A percentile compares a stretch with the other conserved stretches of the same genome.
phyloP scores from a whole-genome alignment of 139 green algal species.

The Micractinium sp. region DNA sequence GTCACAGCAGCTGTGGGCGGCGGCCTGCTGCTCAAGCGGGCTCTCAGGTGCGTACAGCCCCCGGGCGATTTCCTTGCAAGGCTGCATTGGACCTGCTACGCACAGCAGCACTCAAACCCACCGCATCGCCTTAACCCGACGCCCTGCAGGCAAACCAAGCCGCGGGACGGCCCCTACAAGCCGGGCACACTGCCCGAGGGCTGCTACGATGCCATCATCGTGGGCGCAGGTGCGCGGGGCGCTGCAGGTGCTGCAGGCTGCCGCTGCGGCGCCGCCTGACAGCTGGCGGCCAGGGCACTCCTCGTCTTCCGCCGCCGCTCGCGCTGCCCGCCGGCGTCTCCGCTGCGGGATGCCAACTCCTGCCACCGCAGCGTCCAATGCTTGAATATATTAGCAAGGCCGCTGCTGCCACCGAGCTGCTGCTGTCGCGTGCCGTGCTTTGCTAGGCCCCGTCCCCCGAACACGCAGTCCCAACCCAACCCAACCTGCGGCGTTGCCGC shows the following conservation, averaged over 20 bases:
- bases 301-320: not conserved
- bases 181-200: slow-evolving; percentile 66
- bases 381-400: too few species aligned
- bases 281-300: not conserved
- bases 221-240: slow-evolving; percentile 64
- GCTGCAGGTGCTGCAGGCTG: not conserved
- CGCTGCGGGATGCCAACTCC: too few species aligned
- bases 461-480: too few species aligned
- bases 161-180: slow-evolving; percentile 61
- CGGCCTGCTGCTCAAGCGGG: slow-evolving; percentile 11
- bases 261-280: not conserved
- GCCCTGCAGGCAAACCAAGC: slow-evolving; percentile 34
- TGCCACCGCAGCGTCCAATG: too few species aligned
- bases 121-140: not conserved
- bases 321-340: too few species aligned
- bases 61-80: not conserved
- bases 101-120: not conserved
- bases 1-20: slow-evolving; percentile 26
- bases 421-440: too few species aligned
- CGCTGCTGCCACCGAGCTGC: not conserved
- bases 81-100: not conserved
- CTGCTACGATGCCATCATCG: slow-evolving; percentile 86
- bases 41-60: slow-evolving; percentile 10
- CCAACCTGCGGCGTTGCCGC: too few species aligned
- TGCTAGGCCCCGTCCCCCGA: too few species aligned